Evolutionary conservation across 176 grass and related monocot species (phyloP), one percentile per base, ranked within the genome.

Genomic region (Oryza punctata): DNA sequence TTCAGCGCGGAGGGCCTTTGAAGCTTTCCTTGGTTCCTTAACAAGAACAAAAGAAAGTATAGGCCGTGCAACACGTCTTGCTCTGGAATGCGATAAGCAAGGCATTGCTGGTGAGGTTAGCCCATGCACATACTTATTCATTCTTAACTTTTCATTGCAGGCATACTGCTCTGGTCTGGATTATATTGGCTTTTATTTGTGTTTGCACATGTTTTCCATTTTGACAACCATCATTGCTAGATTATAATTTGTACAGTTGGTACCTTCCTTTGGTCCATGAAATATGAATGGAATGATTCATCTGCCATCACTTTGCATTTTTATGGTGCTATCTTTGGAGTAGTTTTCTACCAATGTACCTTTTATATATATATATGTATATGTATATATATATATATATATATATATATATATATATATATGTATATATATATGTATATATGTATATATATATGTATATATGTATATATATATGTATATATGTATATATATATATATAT

Each of bases 41-140:
- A 93, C 96, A 78, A 90, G 96, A 86, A 95, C 96, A 18, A 98
- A 98, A 81, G 96, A 98, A 82, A 90, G 85, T 85, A 98, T 98
- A 88, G 87, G 89, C 66, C 91, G 96, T 72, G 96, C 93, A 88
- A 98, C 96, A 64, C 91, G 93, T 54, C 87, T 98, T 69, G 96
- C 93, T 81, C 92, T 98, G 44, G 96, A 98, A 70, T 98, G 93
- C 81, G 91, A 89, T 71, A 98, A 95, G 78, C 88, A 98, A 89
- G 91, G 91, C 67, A 98, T 95, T 86, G 93, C 96, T 77, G 91
- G 96, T 72, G 93, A 98, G 96, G 96, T 98, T 73, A 82, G 91
- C 77, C 67, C 72, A 80, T 76, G n/a, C 43, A 25, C 65, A 38
- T 73, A 72, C 65, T 86, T 49, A 61, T 81, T 81, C 12, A 26